Conservation (phyloP, 2,329 filamentous ascomycete genomes). For the Penicillium sp. region DNA sequence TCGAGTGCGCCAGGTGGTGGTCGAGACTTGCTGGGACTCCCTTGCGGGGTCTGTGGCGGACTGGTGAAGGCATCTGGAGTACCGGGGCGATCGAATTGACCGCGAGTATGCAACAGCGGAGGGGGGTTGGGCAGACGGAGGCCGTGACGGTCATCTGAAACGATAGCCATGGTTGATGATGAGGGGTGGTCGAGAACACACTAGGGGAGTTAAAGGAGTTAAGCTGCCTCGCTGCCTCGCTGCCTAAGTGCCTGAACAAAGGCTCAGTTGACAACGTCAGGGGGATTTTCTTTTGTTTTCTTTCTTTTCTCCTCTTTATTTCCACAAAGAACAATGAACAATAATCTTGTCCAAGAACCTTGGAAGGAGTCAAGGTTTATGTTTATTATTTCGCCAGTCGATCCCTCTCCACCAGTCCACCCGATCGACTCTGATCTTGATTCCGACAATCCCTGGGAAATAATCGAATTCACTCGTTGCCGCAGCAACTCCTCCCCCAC, state of each 20-base stretch:
- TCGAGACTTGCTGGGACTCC: constrained; percentile 54
- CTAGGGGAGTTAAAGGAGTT: background rate
- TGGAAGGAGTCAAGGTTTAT: constrained; percentile 4
- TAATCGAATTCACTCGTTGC: constrained; percentile 15
- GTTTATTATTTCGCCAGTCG: constrained; percentile 9
- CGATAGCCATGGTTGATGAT: constrained; percentile 36
- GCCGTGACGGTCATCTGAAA: constrained; percentile 35
- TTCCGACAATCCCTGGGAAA: constrained; percentile 8
- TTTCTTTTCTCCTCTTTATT: no score
- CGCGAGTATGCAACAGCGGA: constrained; percentile 51
- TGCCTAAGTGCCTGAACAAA: constrained; percentile 3
- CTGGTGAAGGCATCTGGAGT: constrained; percentile 52
- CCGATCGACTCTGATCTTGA: constrained; percentile 15
- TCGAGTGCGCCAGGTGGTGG: constrained; percentile 51
- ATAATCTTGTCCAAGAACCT: background rate
- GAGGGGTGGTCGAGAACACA: constrained; percentile 5
- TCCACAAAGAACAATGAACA: background rate
- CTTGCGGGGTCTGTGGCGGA: constrained; percentile 50
- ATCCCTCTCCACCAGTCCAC: constrained; percentile 7
- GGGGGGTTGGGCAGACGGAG: constrained; percentile 48
- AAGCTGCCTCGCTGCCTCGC: background rate
- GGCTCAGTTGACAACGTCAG: background rate
- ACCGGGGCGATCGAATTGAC: constrained; percentile 50
- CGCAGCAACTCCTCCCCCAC: constrained; percentile 22
- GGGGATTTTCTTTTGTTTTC: no score